Percentiles rank a stretch among this genome's conserved stretches.
These are phyloP conservation scores for Brassica hybrid DNA, from an alignment of 441 rosid species.

Conservation along the genomic window DNA sequence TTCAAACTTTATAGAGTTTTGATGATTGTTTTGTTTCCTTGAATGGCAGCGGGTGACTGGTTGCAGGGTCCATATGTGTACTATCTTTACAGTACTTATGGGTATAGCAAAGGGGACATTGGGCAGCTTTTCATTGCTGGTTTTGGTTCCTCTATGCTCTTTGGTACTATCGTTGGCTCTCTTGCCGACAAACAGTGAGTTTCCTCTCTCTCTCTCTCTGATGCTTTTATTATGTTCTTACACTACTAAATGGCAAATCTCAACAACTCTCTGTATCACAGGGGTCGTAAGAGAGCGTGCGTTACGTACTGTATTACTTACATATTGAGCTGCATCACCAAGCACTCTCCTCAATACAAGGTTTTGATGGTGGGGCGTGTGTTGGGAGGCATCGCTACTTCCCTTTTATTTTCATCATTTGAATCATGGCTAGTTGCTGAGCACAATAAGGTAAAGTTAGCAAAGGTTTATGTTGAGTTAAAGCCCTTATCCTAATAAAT, in stretches of 20 bases:
- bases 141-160: conserved; percentile 98
- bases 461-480: conserved; percentile 1
- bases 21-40: conserved; percentile 21
- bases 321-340: conserved; percentile 91
- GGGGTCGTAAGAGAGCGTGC: conserved; percentile 97
- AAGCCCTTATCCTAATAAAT: not conserved
- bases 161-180: conserved; percentile 97
- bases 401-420: conserved; percentile 90
- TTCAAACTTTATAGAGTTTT: not conserved
- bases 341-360: conserved; percentile 94
- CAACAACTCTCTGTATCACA: conserved; percentile 34
- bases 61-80: conserved; percentile 99
- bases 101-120: conserved; percentile 88
- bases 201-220: not conserved
- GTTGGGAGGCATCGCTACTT: conserved; percentile 98
- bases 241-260: too few species aligned
- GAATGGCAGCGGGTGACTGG: conserved; percentile 94
- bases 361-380: conserved; percentile 94
- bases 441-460: conserved; percentile 80
- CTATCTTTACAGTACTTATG: conserved; percentile 85
- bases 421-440: conserved; percentile 99
- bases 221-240: conserved; percentile 6
- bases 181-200: conserved; percentile 95
- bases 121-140: conserved; percentile 99
- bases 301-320: conserved; percentile 89